These are phyloP conservation scores for Conoideocrella luteorostrata DNA, from an alignment of 2,329 filamentous ascomycete species.

Conservation along the genomic window DNA sequence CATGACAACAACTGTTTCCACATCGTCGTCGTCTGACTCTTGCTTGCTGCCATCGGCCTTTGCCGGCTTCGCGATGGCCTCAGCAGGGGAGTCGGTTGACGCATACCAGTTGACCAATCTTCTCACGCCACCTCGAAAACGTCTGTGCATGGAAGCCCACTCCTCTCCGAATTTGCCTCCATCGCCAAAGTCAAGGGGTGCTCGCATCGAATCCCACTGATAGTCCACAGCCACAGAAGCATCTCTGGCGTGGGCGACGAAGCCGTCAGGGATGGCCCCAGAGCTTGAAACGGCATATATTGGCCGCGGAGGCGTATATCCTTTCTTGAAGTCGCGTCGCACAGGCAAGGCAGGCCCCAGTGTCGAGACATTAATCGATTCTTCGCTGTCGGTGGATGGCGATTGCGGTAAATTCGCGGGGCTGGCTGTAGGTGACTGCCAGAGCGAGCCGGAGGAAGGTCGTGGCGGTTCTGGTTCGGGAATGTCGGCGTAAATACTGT, in stretches of 20 bases:
- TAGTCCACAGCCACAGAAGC: constrained; percentile 83
- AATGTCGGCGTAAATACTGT: constrained; percentile 37
- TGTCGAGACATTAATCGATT: constrained; percentile 20
- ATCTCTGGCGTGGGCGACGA: constrained; percentile 84
- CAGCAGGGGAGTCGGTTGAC: constrained; percentile 44
- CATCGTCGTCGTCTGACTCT: constrained; percentile 49
- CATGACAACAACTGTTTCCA: constrained; percentile 74
- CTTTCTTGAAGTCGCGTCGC: constrained; percentile 23
- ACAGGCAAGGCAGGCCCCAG: constrained; percentile 29
- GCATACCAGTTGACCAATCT: constrained; percentile 80
- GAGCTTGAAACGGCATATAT: constrained; percentile 76
- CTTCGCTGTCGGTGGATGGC: constrained; percentile 20
- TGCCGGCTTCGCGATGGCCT: constrained; percentile 40
- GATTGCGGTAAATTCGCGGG: constrained; percentile 15
- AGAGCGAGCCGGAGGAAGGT: constrained; percentile 21
- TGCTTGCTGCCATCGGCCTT: constrained; percentile 20
- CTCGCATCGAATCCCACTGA: constrained; percentile 88
- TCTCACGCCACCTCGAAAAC: constrained; percentile 75
- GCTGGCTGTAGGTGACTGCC: constrained; percentile 25
- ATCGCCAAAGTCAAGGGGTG: constrained; percentile 74
- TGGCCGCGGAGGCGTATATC: constrained; percentile 71
- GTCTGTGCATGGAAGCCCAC: constrained; percentile 91
- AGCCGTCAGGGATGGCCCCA: constrained; percentile 78
- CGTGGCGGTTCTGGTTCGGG: constrained; percentile 16
- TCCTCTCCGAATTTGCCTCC: constrained; percentile 87